Conservation (phyloP, 129 eudicot species). For the Pittosporum tobira region DNA sequence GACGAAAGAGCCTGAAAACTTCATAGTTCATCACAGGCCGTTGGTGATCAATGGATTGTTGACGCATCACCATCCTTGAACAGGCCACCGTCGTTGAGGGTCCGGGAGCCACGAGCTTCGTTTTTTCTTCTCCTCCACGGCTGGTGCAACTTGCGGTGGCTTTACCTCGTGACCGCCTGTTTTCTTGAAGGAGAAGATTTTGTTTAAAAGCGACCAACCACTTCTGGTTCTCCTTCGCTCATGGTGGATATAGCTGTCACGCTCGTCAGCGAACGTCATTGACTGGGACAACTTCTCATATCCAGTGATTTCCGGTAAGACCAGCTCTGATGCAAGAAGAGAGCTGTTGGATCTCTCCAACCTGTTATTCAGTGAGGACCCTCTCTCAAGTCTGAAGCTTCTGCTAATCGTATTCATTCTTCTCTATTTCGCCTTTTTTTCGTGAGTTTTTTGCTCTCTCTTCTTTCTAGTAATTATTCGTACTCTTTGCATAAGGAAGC, state of each 20-base stretch:
- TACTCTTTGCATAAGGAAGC: neutral
- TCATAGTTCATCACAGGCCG: too few species aligned
- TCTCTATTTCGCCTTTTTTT: too few species aligned
- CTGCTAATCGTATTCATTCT: slow-evolving; percentile 4
- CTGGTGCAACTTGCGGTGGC: neutral
- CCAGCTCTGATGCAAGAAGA: slow-evolving; percentile 14
- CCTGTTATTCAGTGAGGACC: slow-evolving; percentile 10
- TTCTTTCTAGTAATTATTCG: neutral
- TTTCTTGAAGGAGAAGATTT: slow-evolving; percentile 10
- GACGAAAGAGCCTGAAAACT: too few species aligned
- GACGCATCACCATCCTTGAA: slow-evolving; percentile 48
- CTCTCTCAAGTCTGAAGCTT: slow-evolving; percentile 21
- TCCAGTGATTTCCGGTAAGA: neutral
- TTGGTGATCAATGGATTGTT: too few species aligned
- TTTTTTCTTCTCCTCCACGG: slow-evolving; percentile 7
- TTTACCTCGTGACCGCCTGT: neutral
- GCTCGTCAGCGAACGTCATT: slow-evolving; percentile 3
- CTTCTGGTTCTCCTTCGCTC: neutral
- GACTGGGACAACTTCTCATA: slow-evolving; percentile 23
- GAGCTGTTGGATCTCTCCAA: slow-evolving; percentile 25
- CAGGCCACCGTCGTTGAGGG: slow-evolving; percentile 48
- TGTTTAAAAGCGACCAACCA: slow-evolving; percentile 8
- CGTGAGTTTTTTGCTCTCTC: neutral
- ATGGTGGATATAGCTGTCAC: neutral
- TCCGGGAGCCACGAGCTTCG: slow-evolving; percentile 36